Evolutionary conservation across 1,284 basidiomycete species (phyloP).

Genomic region (Earliella scabrosa): DNA sequence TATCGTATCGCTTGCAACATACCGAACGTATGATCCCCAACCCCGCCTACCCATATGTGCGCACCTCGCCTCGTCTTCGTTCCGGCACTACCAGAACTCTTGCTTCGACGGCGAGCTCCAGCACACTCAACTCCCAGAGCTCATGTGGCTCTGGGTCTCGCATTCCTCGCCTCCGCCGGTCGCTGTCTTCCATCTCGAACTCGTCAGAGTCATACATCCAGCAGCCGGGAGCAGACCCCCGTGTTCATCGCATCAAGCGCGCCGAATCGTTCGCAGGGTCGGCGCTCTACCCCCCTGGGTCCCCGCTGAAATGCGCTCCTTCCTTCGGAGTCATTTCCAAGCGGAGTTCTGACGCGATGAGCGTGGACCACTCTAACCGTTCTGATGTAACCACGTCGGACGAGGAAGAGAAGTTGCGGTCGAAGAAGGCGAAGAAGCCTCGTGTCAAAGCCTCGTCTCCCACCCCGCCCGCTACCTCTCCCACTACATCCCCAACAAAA

Average conservation of each 20-base stretch:
- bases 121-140: slow-evolving; percentile 65
- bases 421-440: slow-evolving; percentile 63
- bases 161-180: slow-evolving; percentile 37
- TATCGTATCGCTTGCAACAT: slow-evolving; percentile 71
- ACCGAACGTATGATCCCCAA: slow-evolving; percentile 59
- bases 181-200: slow-evolving; percentile 41
- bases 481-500: slow-evolving; percentile 18
- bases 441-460: slow-evolving; percentile 48
- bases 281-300: slow-evolving; percentile 29
- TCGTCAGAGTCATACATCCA: slow-evolving; percentile 35
- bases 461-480: slow-evolving; percentile 29
- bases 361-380: slow-evolving; percentile 35
- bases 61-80: slow-evolving; percentile 35
- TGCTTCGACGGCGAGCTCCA: slow-evolving; percentile 68
- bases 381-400: slow-evolving; percentile 63
- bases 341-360: slow-evolving; percentile 39
- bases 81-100: slow-evolving; percentile 25
- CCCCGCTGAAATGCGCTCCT: slow-evolving; percentile 45
- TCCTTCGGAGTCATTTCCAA: slow-evolving; percentile 40
- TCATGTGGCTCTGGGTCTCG: slow-evolving; percentile 44
- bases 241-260: slow-evolving; percentile 35
- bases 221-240: slow-evolving; percentile 30
- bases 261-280: slow-evolving; percentile 37
- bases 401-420: slow-evolving; percentile 73
- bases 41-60: slow-evolving; percentile 60